A percentile compares a stretch with the other conserved stretches of the same genome.
phyloP scores from a whole-genome alignment of 2,329 filamentous ascomycete genomes.

The Rhynchosporium graminicola region DNA sequence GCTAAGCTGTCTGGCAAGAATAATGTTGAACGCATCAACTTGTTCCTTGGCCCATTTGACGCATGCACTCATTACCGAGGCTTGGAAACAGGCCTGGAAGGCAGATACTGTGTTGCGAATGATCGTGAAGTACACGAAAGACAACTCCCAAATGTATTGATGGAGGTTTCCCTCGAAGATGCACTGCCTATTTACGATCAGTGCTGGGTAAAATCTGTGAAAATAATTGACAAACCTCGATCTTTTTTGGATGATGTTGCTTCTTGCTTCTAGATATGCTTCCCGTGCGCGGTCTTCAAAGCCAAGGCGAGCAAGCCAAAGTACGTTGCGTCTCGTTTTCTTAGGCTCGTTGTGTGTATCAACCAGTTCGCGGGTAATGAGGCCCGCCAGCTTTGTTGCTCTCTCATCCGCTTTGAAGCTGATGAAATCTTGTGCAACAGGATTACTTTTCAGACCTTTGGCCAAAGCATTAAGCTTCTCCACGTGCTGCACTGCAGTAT shows the following conservation, averaged over 20 bases:
- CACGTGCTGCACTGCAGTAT: conserved; percentile 78
- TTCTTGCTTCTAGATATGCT: conserved; percentile 79
- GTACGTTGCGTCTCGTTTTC: conserved; percentile 78
- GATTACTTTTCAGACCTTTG: conserved; percentile 79
- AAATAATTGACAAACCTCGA: conserved; percentile 62
- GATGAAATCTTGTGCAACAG: conserved; percentile 88
- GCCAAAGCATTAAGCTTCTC: conserved; percentile 83
- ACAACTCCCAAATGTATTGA: conserved; percentile 91
- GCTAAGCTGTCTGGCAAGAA: conserved; percentile 81
- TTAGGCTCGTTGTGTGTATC: conserved; percentile 75
- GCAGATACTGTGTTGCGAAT: conserved; percentile 91
- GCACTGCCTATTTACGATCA: conserved; percentile 67
- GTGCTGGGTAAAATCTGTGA: background rate
- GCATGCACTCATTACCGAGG: conserved; percentile 86
- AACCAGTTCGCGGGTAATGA: conserved; percentile 76
- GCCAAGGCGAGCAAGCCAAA: conserved; percentile 81
- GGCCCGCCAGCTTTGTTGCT: conserved; percentile 71
- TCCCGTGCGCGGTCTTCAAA: conserved; percentile 89
- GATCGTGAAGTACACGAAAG: conserved; percentile 92
- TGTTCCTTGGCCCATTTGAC: conserved; percentile 99
- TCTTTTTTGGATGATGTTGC: conserved; percentile 75
- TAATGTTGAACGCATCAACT: conserved; percentile 84
- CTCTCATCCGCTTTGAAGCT: conserved; percentile 87
- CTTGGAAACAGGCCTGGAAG: conserved; percentile 84
- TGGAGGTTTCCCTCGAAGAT: conserved; percentile 93